Base-by-base conservation (phyloP, 108 stramenopile species). In the Cylindrotheca fusiformis region DNA sequence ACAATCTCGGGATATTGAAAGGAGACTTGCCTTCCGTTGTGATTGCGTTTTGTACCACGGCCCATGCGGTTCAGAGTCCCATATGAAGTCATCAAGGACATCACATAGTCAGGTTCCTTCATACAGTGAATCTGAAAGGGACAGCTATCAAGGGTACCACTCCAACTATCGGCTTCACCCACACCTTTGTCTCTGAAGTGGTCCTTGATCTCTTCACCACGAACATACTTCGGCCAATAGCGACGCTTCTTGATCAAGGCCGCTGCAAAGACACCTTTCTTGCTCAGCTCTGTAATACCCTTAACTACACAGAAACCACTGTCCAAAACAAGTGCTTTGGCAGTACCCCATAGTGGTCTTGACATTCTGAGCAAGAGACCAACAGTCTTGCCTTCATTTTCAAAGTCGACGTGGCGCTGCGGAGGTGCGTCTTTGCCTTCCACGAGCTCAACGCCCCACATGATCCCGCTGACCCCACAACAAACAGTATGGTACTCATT, bases 231-330 rank as follows among this genome's bases (percentile, higher is more conserved):
- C 5, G 73, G 73, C 73, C 73, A 74, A 36, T 52, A 62, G 17
- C 59, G 48, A 18, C 59, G 48, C 51, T 74, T 74, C 29, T 74
- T 74, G 32, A 74, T 68, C 45, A 61, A 23, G 0, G 66, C 65
- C 12, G n/a, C 50, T 6, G 51, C 77, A 64, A 67, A 69, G 10
- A 78, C 72, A 24, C 77, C 77, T 31, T 53, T 54, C 12, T 49
- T 57, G 21, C 48, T 20, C 62, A 74, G 41, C 32, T 68, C 68
- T 18, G 59, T 29, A n/a, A 78, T 57, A 30, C 68, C 72, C 27
- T 53, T 52, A 17, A 55, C 27, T 10, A 78, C 72, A 60, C 77
- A 78, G 47, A 74, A 79, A 14, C 78, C 69, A 65, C 72, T 74
- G 48, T 79, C 73, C 30, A 72, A 48, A 3, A 71, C 19, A 17